Conservation (phyloP, 768 basidiomycete genomes). For the Lentinus tigrinus region DNA sequence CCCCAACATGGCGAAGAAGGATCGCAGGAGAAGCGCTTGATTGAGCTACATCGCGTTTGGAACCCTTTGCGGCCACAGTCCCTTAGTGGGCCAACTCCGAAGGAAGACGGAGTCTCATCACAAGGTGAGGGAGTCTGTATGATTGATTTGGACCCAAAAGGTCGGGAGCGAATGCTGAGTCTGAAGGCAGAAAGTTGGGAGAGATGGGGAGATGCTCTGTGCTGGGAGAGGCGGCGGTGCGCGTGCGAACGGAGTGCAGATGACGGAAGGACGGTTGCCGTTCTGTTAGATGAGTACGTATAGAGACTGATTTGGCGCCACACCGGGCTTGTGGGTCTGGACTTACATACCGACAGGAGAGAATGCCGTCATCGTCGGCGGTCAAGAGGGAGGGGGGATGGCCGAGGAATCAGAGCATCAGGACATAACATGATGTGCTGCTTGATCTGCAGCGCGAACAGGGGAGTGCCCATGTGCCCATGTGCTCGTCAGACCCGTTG, state of each 20-base stretch:
- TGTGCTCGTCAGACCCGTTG: background rate
- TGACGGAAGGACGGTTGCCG: slow-evolving; percentile 14
- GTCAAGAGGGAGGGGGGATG: background rate
- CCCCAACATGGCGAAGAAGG: background rate
- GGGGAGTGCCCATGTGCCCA: background rate
- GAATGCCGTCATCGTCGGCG: background rate
- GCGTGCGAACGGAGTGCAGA: slow-evolving; percentile 12
- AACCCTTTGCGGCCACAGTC: background rate
- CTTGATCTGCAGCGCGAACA: slow-evolving; percentile 1
- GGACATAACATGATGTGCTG: background rate
- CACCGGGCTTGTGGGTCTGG: slow-evolving; percentile 6
- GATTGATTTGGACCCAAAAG: background rate
- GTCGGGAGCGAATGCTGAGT: background rate
- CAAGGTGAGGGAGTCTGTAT: background rate
- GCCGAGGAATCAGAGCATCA: background rate
- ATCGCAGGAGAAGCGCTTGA: background rate
- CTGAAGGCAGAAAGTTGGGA: background rate
- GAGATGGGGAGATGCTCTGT: background rate
- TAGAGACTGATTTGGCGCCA: slow-evolving; percentile 10
- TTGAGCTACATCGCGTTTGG: background rate
- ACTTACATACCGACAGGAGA: background rate
- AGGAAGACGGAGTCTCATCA: background rate
- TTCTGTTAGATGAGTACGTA: slow-evolving; percentile 10
- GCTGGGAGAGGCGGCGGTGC: slow-evolving; percentile 12
- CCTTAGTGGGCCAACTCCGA: background rate